Evolutionary conservation across 2,329 filamentous ascomycete species (phyloP).

Genomic region (Teratosphaeria viscida): DNA sequence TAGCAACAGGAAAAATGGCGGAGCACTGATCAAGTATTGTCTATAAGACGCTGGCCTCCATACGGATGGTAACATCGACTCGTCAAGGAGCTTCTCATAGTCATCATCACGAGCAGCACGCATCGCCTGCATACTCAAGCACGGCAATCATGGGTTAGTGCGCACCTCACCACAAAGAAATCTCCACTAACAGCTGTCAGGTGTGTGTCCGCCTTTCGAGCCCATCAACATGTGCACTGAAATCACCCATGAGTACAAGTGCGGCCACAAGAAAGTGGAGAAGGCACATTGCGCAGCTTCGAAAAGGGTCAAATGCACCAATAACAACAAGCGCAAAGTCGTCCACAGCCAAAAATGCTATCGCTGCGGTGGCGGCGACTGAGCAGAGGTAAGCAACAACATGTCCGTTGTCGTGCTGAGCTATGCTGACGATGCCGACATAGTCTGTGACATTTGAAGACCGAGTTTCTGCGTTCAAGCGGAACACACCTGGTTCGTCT

Average conservation of each 20-base stretch:
- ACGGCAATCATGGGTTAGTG: not conserved
- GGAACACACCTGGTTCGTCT: not conserved
- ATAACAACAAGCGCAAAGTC: conserved; percentile 33
- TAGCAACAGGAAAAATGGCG: not conserved
- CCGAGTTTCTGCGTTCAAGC: not conserved
- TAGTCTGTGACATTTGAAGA: not conserved
- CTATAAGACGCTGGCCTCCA: not conserved
- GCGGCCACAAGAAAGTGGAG: conserved; percentile 34
- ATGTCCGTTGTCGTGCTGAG: not conserved
- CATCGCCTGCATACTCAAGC: not conserved
- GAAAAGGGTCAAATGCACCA: conserved; percentile 31
- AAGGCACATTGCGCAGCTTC: conserved; percentile 38
- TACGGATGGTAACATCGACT: not conserved
- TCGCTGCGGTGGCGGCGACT: conserved; percentile 32
- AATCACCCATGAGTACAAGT: conserved; percentile 37
- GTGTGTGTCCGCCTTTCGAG: not conserved
- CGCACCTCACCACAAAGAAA: not conserved
- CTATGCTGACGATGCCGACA: not conserved
- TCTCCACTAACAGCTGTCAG: not conserved
- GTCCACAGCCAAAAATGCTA: conserved; percentile 40
- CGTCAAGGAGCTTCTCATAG: not conserved
- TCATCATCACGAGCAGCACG: not conserved
- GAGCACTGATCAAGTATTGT: not conserved
- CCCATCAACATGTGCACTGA: conserved; percentile 33
- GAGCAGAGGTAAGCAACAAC: not conserved